Conservation (phyloP, 2,329 filamentous ascomycete species). For the Chaetomium sp. region DNA sequence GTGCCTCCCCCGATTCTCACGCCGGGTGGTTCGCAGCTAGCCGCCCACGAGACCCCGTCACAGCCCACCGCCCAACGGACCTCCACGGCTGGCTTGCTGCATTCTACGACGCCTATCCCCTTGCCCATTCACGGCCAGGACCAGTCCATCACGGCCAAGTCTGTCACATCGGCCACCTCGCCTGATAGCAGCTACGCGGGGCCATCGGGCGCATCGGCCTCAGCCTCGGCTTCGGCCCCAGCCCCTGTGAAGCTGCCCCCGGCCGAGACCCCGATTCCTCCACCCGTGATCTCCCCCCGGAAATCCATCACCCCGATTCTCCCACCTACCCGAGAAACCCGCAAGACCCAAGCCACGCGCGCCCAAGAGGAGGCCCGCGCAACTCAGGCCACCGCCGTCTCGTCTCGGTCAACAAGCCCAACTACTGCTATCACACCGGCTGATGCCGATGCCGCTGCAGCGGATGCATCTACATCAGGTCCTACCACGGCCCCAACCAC, state of each 20-base stretch:
- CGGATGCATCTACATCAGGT: too few species aligned
- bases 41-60: constrained; percentile 22
- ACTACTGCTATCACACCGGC: constrained; percentile 13
- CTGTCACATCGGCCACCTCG: constrained; percentile 22
- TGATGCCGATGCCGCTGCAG: too few species aligned
- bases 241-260: constrained; percentile 25
- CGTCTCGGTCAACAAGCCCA: constrained; percentile 24
- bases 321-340: constrained; percentile 30
- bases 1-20: constrained; percentile 31
- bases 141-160: constrained; percentile 25
- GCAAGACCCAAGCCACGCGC: constrained; percentile 26
- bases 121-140: constrained; percentile 28
- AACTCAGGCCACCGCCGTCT: constrained; percentile 7
- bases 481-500: constrained; percentile 21
- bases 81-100: constrained; percentile 16
- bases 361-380: constrained; percentile 19
- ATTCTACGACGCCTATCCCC: constrained; percentile 32
- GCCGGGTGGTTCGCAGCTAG: constrained; percentile 16
- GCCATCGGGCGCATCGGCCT: constrained; percentile 21
- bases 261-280: constrained; percentile 28
- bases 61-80: constrained; percentile 11
- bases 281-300: constrained; percentile 26
- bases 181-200: constrained; percentile 22
- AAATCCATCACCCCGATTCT: constrained; percentile 32
- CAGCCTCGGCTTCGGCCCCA: constrained; percentile 22